phyloP scores from a whole-genome alignment of 768 basidiomycete genomes.

The Mrakia blollopis region DNA sequence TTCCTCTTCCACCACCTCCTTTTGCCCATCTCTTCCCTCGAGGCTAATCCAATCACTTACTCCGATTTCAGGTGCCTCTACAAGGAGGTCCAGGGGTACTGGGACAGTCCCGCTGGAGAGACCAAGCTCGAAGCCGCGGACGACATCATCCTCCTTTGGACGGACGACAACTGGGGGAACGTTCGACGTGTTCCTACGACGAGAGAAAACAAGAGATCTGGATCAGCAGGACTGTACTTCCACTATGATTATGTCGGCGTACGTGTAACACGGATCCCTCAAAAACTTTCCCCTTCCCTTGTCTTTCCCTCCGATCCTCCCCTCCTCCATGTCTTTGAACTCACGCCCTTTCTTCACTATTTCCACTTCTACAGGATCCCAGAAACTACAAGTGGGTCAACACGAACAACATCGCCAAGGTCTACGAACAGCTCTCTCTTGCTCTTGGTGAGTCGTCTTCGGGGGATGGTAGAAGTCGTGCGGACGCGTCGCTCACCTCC shows the following conservation, averaged over 20 bases:
- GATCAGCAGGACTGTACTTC: not conserved
- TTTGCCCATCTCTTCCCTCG: not conserved
- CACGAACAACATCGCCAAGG: conserved; percentile 42
- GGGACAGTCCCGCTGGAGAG: conserved; percentile 48
- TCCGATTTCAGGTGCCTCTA: conserved; percentile 39
- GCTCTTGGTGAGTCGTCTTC: conserved; percentile 44
- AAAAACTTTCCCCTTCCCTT: not conserved
- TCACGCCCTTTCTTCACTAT: too few relatives aligned
- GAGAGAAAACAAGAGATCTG: conserved; percentile 1
- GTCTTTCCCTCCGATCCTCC: not conserved
- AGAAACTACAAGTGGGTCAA: conserved; percentile 68
- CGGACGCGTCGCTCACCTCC: too few relatives aligned
- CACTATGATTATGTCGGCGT: not conserved
- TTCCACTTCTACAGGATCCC: conserved; percentile 42
- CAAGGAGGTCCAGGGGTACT: conserved; percentile 64
- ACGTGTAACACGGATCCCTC: not conserved
- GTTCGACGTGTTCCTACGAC: conserved; percentile 52
- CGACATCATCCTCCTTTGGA: conserved; percentile 63
- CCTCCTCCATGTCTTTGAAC: not conserved
- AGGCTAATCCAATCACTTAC: not conserved
- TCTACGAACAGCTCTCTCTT: conserved; percentile 65
- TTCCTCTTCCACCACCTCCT: too few relatives aligned
- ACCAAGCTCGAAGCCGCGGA: conserved; percentile 55
- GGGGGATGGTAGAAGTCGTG: too few relatives aligned
- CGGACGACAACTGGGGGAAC: conserved; percentile 74